phyloP scores from a whole-genome alignment of 345 rosid species.

The Pseudoturritis turrita region DNA sequence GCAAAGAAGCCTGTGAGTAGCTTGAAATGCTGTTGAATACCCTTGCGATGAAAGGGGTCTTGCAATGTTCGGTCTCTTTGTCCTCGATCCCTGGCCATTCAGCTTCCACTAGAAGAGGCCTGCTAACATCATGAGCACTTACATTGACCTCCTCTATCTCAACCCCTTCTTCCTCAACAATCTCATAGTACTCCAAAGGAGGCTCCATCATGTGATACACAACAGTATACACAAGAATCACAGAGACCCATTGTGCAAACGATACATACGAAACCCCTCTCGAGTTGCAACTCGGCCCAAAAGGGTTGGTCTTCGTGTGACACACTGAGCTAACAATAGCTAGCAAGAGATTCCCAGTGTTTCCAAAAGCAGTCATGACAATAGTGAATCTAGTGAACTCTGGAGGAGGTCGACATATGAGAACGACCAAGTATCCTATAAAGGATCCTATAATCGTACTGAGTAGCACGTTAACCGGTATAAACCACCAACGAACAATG shows the following conservation, averaged over 20 bases:
- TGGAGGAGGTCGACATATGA: slow-evolving; percentile 77
- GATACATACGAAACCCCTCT: slow-evolving; percentile 87
- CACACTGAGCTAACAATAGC: slow-evolving; percentile 88
- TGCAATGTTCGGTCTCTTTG: slow-evolving; percentile 76
- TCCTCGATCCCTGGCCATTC: slow-evolving; percentile 98
- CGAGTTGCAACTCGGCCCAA: slow-evolving; percentile 66
- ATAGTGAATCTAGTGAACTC: slow-evolving; percentile 71
- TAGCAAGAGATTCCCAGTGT: slow-evolving; percentile 76
- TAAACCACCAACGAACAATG: slow-evolving; percentile 76
- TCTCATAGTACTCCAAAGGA: slow-evolving; percentile 73
- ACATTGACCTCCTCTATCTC: slow-evolving; percentile 45
- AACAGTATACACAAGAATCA: slow-evolving; percentile 92
- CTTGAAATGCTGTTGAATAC: slow-evolving; percentile 52
- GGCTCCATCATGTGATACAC: slow-evolving; percentile 99
- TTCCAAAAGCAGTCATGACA: slow-evolving; percentile 90
- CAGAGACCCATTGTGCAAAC: slow-evolving; percentile 88
- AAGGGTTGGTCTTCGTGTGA: slow-evolving; percentile 57
- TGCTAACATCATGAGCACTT: slow-evolving; percentile 38
- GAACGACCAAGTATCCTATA: slow-evolving; percentile 66
- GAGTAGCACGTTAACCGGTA: slow-evolving; percentile 77
- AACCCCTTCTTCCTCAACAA: slow-evolving; percentile 58
- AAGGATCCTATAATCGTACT: slow-evolving; percentile 63
- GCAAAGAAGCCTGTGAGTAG: slow-evolving; percentile 44
- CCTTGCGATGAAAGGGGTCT: slow-evolving; percentile 78
- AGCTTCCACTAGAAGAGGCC: slow-evolving; percentile 83